Evolutionary conservation across 176 grass and related monocot genomes (phyloP).

Genomic region (Eragrostis nindensis): DNA sequence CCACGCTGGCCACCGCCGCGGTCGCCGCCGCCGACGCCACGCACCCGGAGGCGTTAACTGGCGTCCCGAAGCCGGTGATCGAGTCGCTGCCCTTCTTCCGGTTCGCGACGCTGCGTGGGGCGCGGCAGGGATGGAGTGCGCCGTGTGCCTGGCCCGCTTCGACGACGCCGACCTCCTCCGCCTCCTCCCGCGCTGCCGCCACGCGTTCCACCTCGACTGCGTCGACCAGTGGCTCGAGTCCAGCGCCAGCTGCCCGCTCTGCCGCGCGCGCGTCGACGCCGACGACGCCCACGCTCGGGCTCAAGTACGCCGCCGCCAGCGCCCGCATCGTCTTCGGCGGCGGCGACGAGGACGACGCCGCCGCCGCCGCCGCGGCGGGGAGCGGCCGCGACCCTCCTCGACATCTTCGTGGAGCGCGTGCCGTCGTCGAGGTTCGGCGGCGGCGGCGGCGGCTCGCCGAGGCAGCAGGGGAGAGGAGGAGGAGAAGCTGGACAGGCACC

Average conservation of each 20-base stretch:
- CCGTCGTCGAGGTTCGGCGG: slow-evolving; percentile 46
- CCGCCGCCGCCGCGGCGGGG: background rate
- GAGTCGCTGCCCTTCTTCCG: slow-evolving; percentile 91
- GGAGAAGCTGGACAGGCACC: slow-evolving; percentile 57
- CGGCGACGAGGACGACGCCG: slow-evolving; percentile 9
- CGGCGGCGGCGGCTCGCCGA: too few species aligned
- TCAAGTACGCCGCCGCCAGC: slow-evolving; percentile 60
- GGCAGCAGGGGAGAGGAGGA: background rate
- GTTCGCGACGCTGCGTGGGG: slow-evolving; percentile 67
- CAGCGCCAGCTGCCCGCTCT: slow-evolving; percentile 84
- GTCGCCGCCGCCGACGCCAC: background rate
- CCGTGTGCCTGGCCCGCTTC: slow-evolving; percentile 84
- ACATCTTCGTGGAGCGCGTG: slow-evolving; percentile 70
- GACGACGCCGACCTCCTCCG: slow-evolving; percentile 76
- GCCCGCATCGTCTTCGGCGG: slow-evolving; percentile 53
- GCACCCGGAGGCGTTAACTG: too few species aligned
- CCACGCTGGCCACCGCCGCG: background rate
- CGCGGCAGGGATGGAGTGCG: slow-evolving; percentile 78
- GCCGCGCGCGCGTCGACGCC: slow-evolving; percentile 57
- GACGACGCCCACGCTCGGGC: slow-evolving; percentile 46
- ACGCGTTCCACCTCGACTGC: slow-evolving; percentile 82
- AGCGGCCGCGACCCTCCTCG: slow-evolving; percentile 47
- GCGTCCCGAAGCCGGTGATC: slow-evolving; percentile 61
- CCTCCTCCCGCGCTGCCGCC: slow-evolving; percentile 82
- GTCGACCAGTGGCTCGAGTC: slow-evolving; percentile 81